Base-by-base conservation (phyloP, 768 basidiomycete genomes). In the Amanita inopinata region DNA sequence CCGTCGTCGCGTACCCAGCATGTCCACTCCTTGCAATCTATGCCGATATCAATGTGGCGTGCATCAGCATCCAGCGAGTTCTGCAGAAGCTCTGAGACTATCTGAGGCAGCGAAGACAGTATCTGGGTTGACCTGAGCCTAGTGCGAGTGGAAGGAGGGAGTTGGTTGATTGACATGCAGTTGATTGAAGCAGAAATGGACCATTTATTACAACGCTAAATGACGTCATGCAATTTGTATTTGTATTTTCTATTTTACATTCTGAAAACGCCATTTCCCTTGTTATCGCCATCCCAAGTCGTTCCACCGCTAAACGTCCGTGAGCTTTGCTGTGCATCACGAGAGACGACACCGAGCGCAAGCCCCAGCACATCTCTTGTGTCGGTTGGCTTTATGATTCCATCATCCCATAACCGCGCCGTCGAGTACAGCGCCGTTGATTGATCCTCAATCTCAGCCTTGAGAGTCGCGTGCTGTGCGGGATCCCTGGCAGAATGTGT, bases 361-460 rank as follows among this genome's bases (percentile, higher is more conserved):
- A 97, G 69, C 4, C 91, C 93, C 33, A 96, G 71, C 1, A 86
- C 80, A 59, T 91, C 83, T 43, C 92, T 70, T 0, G 92, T 96
- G 53, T 96, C 91, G 6, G 76, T 76, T 3, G 93, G 92, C 50
- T 73, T 76, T 60, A 97, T 90, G 44, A 96, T 84, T 2, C 88
- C 88, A 51, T 92, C 88, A 53, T 92, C 91, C 91, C 89, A 96
- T 43, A 97, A 63, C n/a, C 89, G 78, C 8, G 92, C 92, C 0
- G 85, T 86, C 2, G 89, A 89, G 55, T 91, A 97, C 12, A 84
- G 56, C 3, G 91, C 86, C 1, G 80, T 83, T 10, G 90, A 91
- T 58, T 97, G 90, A 18, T 72, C 64, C 61, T 97, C 93, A 38
- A 97, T 96, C 54, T 88, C 83, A 11, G 71, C 66, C 61, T 83